These are phyloP conservation scores for Prunella vulgaris DNA, from an alignment of 257 asterid species.

Conservation along the genomic window DNA sequence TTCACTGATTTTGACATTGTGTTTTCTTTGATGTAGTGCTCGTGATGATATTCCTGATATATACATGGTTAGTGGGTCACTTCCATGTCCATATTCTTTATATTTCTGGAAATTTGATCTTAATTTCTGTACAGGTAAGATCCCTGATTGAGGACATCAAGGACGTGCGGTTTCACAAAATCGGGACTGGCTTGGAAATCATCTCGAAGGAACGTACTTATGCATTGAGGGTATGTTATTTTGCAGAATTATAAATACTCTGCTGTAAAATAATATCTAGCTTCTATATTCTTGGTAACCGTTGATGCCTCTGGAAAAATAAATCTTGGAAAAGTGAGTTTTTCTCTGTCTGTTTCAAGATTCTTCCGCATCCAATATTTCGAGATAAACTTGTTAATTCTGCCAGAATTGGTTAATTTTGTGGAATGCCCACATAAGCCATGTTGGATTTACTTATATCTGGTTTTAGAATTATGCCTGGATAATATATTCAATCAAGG, in stretches of 20 bases:
- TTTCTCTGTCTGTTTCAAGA: not conserved
- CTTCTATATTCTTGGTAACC: slow-evolving; percentile 4
- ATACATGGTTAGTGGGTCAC: slow-evolving; percentile 65
- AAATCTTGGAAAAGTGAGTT: not conserved
- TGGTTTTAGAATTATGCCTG: not conserved
- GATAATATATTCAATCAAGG: not conserved
- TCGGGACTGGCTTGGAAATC: slow-evolving; percentile 82
- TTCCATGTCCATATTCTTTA: not conserved
- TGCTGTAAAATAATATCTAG: not conserved
- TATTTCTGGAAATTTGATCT: slow-evolving; percentile 19
- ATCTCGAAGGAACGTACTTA: slow-evolving; percentile 66
- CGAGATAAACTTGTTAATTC: not conserved
- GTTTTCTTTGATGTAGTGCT: slow-evolving; percentile 53
- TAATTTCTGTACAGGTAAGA: slow-evolving; percentile 49
- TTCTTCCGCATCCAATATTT: not conserved
- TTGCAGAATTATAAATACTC: slow-evolving; percentile 8
- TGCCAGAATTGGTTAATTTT: not conserved
- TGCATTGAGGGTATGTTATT: slow-evolving; percentile 61
- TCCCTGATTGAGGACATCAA: slow-evolving; percentile 94
- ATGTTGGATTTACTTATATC: not conserved
- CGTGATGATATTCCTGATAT: slow-evolving; percentile 76
- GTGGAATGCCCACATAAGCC: not conserved
- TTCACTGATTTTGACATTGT: slow-evolving; percentile 17
- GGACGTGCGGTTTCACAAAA: slow-evolving; percentile 91
- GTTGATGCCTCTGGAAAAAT: not conserved